Base-by-base conservation (phyloP, 2,329 filamentous ascomycete species). In the Hymenoscyphus repandus region DNA sequence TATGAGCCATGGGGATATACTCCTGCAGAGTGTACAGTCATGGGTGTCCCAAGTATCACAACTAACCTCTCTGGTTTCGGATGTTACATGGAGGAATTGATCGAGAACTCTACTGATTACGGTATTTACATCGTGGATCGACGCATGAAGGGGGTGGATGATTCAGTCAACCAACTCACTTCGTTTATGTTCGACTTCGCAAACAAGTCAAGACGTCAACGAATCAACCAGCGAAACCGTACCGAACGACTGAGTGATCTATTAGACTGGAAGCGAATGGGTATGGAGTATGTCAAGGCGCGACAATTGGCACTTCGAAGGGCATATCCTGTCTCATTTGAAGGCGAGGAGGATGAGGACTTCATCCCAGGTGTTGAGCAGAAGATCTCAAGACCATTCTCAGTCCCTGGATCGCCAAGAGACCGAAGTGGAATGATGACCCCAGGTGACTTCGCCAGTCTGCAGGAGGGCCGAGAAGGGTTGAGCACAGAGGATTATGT, bases 1-100 rank as follows among this genome's bases (percentile, higher is more conserved):
- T 99, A 99, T 69, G 93, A 99, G 73, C 93, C 93, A 7, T 99
- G 93, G 93, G 93, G 93, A 41, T 99, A 99, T 72, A 99, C 93
- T 2, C 93, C 92, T 0, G 92, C 93, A 47, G 93, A 97, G 70
- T 99, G 93, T 71, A 97, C 93, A 0, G 93, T 97, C 56, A 97
- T 97, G 93, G 93, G 93, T 62, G 91, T 99, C 37, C 93, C 93
- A 39, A 96, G 90, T 70, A 96, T 99, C 71, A 97, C 93, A 10
- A 97, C 92, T 27, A 99, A 99, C 70, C 75, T 99, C 40, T 97
- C 93, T 6, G 93, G 93, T 17, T 99, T 99, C 65, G 93, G 93
- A 45, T 97, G 93, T 72, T 97, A 99, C 71, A 99, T 99, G 93
- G 93, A 99, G 70, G 93, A 97, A 71, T 74, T 97, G 60, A 97